Percentiles rank a stretch among this genome's conserved stretches.
These are phyloP conservation scores for Lachnellula hyalina DNA, from an alignment of 2,329 filamentous ascomycete species.

Conservation along the genomic window DNA sequence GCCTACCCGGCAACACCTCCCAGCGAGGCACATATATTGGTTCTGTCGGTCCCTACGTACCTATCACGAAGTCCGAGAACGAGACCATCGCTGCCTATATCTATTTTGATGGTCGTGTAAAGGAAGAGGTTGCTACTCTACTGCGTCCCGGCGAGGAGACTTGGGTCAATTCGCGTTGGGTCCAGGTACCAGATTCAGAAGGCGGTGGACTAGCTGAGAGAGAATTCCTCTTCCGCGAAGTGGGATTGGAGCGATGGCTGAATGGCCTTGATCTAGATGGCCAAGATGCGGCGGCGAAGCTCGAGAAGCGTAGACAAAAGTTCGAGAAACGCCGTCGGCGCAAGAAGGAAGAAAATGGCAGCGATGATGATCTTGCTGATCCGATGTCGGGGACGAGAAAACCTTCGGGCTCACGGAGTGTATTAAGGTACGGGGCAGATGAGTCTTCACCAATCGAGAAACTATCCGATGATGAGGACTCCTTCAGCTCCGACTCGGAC, in stretches of 20 bases:
- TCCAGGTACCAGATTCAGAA: constrained; percentile 85
- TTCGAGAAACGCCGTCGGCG: constrained; percentile 63
- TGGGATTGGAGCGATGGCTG: constrained; percentile 91
- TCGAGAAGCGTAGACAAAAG: constrained; percentile 83
- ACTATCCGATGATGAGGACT: constrained; percentile 58
- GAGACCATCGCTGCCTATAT: constrained; percentile 99
- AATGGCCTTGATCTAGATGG: constrained; percentile 95
- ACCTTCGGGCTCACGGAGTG: constrained; percentile 39
- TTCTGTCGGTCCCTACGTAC: constrained; percentile 78
- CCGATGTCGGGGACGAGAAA: constrained; percentile 28
- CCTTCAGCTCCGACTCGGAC: constrained; percentile 65
- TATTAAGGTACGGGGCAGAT: constrained; percentile 77
- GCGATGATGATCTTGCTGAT: constrained; percentile 41
- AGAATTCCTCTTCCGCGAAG: constrained; percentile 95
- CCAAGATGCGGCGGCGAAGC: constrained; percentile 80
- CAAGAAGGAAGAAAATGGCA: constrained; percentile 48
- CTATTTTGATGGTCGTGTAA: constrained; percentile 91
- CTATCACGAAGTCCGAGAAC: constrained; percentile 86
- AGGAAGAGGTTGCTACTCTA: constrained; percentile 95
- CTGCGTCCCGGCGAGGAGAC: constrained; percentile 92
- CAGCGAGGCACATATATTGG: constrained; percentile 49
- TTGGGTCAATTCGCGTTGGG: constrained; percentile 98
- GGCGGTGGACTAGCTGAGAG: constrained; percentile 92
- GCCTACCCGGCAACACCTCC: constrained; percentile 50
- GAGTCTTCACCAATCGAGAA: constrained; percentile 69